These are phyloP conservation scores for Apiotrichum porosum DNA, from an alignment of 1,284 basidiomycete genomes.

Conservation along the genomic window DNA sequence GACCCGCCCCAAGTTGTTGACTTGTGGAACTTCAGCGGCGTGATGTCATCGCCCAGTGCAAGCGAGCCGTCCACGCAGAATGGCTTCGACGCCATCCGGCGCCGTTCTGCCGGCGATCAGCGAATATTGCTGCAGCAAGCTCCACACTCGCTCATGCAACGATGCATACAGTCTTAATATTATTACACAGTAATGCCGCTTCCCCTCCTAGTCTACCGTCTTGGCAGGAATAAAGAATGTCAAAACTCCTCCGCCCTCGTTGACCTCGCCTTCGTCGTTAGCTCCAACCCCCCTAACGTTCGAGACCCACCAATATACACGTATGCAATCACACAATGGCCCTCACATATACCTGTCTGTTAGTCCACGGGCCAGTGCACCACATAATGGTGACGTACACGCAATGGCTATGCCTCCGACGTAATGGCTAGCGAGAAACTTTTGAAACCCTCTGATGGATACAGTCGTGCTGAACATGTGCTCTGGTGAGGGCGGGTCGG, in stretches of 20 bases:
- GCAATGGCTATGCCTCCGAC: constrained; percentile 83
- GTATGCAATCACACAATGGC: constrained; percentile 80
- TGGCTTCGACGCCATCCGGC: too few species aligned
- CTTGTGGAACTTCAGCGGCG: too few species aligned
- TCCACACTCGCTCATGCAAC: too few species aligned
- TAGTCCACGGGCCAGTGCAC: too few species aligned
- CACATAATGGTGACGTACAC: constrained; percentile 63
- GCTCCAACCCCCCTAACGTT: not conserved
- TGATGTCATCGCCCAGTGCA: too few species aligned
- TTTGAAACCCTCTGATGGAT: constrained; percentile 69
- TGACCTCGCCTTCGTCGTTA: constrained; percentile 56
- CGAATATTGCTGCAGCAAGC: too few species aligned
- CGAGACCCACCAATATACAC: constrained; percentile 65
- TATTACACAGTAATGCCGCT: too few species aligned
- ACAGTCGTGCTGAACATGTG: constrained; percentile 64
- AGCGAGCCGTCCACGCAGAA: too few species aligned
- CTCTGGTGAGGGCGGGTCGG: constrained; percentile 53
- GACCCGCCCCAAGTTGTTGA: too few species aligned
- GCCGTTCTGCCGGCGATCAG: too few species aligned
- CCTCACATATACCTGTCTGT: constrained; percentile 69
- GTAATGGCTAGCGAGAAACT: constrained; percentile 75
- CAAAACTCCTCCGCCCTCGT: constrained; percentile 75
- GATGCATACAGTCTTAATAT: too few species aligned
- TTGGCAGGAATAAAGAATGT: constrained; percentile 76
- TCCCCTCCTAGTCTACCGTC: constrained; percentile 16